Evolutionary conservation across 768 basidiomycete genomes (phyloP).

Genomic region (Kwoniella pini): DNA sequence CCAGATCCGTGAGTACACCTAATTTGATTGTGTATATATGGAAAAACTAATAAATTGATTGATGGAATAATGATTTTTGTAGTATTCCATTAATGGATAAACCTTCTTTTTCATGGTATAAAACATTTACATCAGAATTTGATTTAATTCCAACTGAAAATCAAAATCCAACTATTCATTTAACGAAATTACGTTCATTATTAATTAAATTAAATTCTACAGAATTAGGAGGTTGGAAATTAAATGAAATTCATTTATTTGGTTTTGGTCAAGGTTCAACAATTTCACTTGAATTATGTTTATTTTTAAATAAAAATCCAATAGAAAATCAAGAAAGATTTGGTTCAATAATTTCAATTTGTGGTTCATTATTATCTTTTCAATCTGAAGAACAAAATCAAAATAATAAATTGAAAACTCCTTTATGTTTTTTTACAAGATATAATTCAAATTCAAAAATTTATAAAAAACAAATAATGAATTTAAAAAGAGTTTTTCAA

Average conservation of each 20-base stretch:
- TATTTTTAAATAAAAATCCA: constrained; percentile 24
- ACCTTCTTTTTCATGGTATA: constrained; percentile 46
- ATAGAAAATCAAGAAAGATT: constrained; percentile 16
- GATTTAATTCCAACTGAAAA: constrained; percentile 34
- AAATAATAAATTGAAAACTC: constrained; percentile 28
- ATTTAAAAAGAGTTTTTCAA: constrained; percentile 31
- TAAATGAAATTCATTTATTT: constrained; percentile 47
- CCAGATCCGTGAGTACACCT: constrained; percentile 49
- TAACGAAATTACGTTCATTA: constrained; percentile 27
- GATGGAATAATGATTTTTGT: background rate
- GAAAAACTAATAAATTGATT: no score
- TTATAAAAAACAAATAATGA: constrained; percentile 12
- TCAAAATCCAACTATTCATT: constrained; percentile 29
- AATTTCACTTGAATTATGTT: constrained; percentile 42
- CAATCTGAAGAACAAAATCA: no score
- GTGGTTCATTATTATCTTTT: constrained; percentile 38
- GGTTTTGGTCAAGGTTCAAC: constrained; percentile 53
- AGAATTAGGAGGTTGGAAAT: constrained; percentile 38
- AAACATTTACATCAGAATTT: constrained; percentile 41
- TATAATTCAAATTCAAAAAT: constrained; percentile 18
- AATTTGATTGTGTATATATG: no score
- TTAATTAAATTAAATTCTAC: constrained; percentile 28
- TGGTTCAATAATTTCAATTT: constrained; percentile 39
- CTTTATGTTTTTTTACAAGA: constrained; percentile 40
- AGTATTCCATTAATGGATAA: constrained; percentile 45